Conservation (phyloP, 2,329 filamentous ascomycete genomes). For the Phyllosticta citriasiana region DNA sequence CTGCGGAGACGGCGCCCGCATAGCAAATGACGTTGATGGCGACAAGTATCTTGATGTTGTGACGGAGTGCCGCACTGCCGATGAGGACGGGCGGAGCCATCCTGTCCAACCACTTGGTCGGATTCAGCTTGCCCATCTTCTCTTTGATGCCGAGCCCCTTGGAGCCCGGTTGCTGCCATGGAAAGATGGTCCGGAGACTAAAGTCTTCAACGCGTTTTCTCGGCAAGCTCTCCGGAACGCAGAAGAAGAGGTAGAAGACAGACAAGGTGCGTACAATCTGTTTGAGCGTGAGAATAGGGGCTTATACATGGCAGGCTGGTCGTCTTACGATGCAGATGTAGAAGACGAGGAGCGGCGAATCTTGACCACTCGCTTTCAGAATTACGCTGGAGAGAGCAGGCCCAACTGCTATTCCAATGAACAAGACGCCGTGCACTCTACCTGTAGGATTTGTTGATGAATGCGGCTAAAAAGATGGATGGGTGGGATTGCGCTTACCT, state of each 20-base stretch:
- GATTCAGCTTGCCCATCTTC: conserved; percentile 5
- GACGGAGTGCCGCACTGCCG: not conserved
- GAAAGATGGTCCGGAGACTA: not conserved
- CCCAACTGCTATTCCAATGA: conserved; percentile 13
- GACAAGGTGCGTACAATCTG: conserved; percentile 10
- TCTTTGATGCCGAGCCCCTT: not conserved
- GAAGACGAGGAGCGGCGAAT: conserved; percentile 12
- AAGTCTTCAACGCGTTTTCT: not conserved
- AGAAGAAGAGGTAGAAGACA: conserved; percentile 9
- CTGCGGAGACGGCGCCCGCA: conserved; percentile 7
- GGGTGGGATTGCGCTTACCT: not conserved
- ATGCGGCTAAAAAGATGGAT: not conserved
- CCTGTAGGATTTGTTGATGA: not conserved
- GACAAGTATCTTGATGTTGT: conserved; percentile 11
- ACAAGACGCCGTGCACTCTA: conserved; percentile 12
- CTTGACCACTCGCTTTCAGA: not conserved
- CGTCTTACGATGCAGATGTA: conserved; percentile 10
- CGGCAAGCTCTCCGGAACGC: conserved; percentile 10
- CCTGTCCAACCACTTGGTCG: conserved; percentile 5
- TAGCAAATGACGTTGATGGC: conserved; percentile 12
- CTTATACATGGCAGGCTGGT: not conserved
- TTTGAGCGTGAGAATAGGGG: not conserved
- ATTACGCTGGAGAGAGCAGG: conserved; percentile 10
- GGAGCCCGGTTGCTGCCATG: not conserved
- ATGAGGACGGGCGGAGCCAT: conserved; percentile 2